phyloP scores from a whole-genome alignment of 495 filamentous ascomycete genomes.

The Trichocladium antarcticum region DNA sequence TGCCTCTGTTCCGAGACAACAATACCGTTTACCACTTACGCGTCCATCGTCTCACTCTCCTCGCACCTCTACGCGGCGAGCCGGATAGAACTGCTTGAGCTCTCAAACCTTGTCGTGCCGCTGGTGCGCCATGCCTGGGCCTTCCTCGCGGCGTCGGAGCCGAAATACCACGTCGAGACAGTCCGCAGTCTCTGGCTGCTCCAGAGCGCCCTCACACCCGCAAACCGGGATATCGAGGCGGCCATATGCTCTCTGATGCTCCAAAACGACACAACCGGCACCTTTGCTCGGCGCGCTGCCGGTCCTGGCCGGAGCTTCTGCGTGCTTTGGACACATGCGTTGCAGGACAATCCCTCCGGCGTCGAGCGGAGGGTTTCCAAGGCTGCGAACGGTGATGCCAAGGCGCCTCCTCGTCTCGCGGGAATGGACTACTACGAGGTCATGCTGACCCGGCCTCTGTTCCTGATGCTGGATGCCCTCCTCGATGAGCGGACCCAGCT shows the following conservation, averaged over 20 bases:
- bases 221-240: conserved; percentile 58
- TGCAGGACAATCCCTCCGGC: conserved; percentile 45
- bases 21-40: conserved; percentile 41
- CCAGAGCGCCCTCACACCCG: conserved; percentile 47
- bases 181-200: conserved; percentile 78
- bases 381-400: conserved; percentile 40
- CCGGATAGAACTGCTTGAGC: conserved; percentile 43
- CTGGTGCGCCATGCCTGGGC: conserved; percentile 64
- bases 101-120: conserved; percentile 54
- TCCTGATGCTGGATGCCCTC: conserved; percentile 72
- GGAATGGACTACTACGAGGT: conserved; percentile 48
- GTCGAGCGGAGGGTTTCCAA: conserved; percentile 39
- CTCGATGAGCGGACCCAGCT: conserved; percentile 60
- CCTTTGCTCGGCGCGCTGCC: conserved; percentile 41
- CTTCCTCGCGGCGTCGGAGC: conserved; percentile 65
- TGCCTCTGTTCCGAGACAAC: conserved; percentile 27
- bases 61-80: conserved; percentile 51
- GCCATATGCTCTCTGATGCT: conserved; percentile 67
- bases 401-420: conserved; percentile 35
- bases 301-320: conserved; percentile 55
- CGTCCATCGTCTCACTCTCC: conserved; percentile 50
- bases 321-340: conserved; percentile 69
- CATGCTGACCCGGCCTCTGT: conserved; percentile 71
- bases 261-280: conserved; percentile 38
- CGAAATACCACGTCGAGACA: conserved; percentile 87